A percentile compares a stretch with the other conserved stretches of the same genome.
These are phyloP conservation scores for Rhinocladiella similis DNA, from an alignment of 2,329 filamentous ascomycete genomes.

Conservation along the genomic window DNA sequence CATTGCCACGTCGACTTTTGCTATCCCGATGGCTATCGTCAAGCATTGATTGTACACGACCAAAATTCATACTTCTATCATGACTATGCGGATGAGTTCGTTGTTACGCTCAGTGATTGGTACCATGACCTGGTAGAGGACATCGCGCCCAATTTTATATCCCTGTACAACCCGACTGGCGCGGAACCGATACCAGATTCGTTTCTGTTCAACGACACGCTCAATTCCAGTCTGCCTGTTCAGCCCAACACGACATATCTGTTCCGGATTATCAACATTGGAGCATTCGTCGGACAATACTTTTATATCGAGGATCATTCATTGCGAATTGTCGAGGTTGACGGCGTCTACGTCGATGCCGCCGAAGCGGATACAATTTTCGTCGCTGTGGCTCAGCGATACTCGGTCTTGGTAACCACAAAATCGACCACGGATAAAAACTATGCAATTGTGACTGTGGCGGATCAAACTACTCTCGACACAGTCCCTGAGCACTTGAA, in stretches of 20 bases:
- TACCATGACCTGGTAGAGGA: slow-evolving; percentile 66
- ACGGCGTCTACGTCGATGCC: slow-evolving; percentile 37
- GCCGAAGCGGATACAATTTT: slow-evolving; percentile 63
- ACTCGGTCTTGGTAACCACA: slow-evolving; percentile 48
- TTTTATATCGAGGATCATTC: slow-evolving; percentile 47
- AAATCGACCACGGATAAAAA: slow-evolving; percentile 60
- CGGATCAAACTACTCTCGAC: slow-evolving; percentile 34
- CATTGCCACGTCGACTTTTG: slow-evolving; percentile 66
- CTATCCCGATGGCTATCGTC: slow-evolving; percentile 68
- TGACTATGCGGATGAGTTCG: slow-evolving; percentile 60
- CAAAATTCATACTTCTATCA: slow-evolving; percentile 53
- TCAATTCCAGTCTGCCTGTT: slow-evolving; percentile 58
- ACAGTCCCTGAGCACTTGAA: slow-evolving; percentile 37
- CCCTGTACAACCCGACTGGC: slow-evolving; percentile 54
- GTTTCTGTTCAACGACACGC: slow-evolving; percentile 67
- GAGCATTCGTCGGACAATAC: slow-evolving; percentile 62
- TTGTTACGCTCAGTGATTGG: slow-evolving; percentile 71
- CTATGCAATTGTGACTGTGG: slow-evolving; percentile 59
- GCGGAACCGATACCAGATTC: slow-evolving; percentile 68
- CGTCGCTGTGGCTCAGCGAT: slow-evolving; percentile 63
- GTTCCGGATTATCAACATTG: slow-evolving; percentile 73
- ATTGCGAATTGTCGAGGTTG: slow-evolving; percentile 40
- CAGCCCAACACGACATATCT: slow-evolving; percentile 70
- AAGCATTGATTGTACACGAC: slow-evolving; percentile 65
- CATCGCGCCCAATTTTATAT: slow-evolving; percentile 40